Evolutionary conservation across 306 rosid genomes (phyloP).

Genomic region (Trifolium pratense): DNA sequence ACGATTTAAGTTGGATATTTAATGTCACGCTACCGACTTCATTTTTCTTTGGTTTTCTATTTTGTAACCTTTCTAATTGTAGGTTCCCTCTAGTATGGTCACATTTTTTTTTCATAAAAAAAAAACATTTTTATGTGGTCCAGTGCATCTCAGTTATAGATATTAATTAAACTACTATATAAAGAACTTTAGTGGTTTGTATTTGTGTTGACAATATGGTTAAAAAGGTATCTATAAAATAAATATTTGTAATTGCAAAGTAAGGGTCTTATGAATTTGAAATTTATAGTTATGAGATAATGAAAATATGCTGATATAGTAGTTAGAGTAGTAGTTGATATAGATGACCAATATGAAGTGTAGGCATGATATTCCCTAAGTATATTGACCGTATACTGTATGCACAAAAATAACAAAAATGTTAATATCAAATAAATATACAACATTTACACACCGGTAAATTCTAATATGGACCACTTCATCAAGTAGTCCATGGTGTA

Average conservation of each 20-base stretch:
- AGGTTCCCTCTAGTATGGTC: slow-evolving; percentile 16
- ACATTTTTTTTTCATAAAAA: too few relatives aligned
- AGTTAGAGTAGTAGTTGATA: not conserved
- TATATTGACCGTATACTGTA: not conserved
- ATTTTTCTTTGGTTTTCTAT: slow-evolving; percentile 5
- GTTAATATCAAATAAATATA: too few relatives aligned
- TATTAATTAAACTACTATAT: not conserved
- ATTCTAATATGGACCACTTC: too few relatives aligned
- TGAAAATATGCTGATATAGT: not conserved
- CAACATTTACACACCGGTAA: too few relatives aligned
- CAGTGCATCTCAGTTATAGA: slow-evolving; percentile 6
- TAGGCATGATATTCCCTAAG: not conserved
- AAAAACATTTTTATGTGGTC: slow-evolving; percentile 23
- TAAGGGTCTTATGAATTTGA: not conserved
- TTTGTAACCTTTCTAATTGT: slow-evolving; percentile 9
- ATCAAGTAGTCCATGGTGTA: too few relatives aligned
- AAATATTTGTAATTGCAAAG: not conserved
- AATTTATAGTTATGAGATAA: not conserved
- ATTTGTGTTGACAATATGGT: not conserved
- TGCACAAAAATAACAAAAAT: too few relatives aligned
- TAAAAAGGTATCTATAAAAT: not conserved
- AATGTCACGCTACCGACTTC: not conserved
- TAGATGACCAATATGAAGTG: not conserved
- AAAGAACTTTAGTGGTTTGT: slow-evolving; percentile 5
- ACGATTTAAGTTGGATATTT: too few relatives aligned